Base-by-base conservation (phyloP, 208 protist genomes). In the Leishmania lainsoni region DNA sequence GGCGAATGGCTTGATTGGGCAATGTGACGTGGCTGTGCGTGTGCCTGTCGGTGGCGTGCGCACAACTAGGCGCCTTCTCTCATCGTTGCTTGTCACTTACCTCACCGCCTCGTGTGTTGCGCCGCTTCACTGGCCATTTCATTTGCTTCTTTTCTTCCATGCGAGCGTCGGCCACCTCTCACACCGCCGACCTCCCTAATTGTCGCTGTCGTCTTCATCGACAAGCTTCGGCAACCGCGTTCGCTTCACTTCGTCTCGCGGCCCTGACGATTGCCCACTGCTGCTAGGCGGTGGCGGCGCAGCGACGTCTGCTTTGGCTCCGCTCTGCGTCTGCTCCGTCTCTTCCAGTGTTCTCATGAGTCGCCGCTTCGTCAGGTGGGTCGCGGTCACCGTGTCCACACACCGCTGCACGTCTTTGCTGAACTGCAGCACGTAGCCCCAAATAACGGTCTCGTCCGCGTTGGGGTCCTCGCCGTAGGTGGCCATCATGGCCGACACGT, bases 401-500 rank as follows among this genome's bases (percentile, higher is more conserved):
- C 88, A 90, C 42, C 63, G 75, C 69, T 87, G 66, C 22, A 94
- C 88, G 45, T 94, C 86, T 29, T 74, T 83, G 69, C 81, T 81
- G 76, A 96, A 93, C 75, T 91, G 86, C 61, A 90, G 42, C 29
- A 96, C 81, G 76, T 90, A 89, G 51, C 70, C 81, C 91, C 91
- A 95, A 16, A 96, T 58, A 5, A 86, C 74, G 26, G 86, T 93
- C 74, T 95, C 93, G 79, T 96, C 93, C 8, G 75, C 78, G 42
- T 66, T 77, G 9, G 86, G 73, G 59, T 96, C 93, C 80, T 96
- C 93, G 56, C 93, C 93, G 86, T 90, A 96, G 69, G 83, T 88
- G 51, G 88, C 87, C 26, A 96, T 72, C 91, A 95, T 92, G 6
- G 88, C 84, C 17, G 89, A 86, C 66, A 93, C 78, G 80, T 94